Evolutionary conservation across 2,329 filamentous ascomycete species (phyloP).

Genomic region (Pseudocercospora crystallina): DNA sequence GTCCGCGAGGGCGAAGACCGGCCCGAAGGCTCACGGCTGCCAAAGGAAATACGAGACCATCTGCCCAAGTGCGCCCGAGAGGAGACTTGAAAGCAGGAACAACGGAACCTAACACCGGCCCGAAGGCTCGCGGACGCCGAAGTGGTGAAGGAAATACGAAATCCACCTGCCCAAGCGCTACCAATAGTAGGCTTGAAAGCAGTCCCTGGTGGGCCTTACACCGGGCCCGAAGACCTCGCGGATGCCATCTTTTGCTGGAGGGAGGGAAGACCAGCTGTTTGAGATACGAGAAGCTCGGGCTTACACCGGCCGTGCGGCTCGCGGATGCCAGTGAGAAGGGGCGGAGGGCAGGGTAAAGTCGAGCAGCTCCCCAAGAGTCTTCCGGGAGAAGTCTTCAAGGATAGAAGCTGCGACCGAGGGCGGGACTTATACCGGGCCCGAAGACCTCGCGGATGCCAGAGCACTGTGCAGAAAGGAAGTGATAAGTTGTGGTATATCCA

Average conservation of each 20-base stretch:
- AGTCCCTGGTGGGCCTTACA: not conserved
- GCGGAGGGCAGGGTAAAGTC: not conserved
- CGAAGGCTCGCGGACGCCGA: not conserved
- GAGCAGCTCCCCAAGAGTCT: not conserved
- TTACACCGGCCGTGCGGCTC: constrained; percentile 3
- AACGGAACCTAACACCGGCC: not conserved
- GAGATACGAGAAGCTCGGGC: not conserved
- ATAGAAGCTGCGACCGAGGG: not conserved
- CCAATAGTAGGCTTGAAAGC: not conserved
- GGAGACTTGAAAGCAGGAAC: too few species aligned
- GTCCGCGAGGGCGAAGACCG: not conserved
- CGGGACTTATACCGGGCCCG: not conserved
- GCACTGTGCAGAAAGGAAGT: not conserved
- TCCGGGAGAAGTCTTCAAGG: not conserved
- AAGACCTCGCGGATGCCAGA: not conserved
- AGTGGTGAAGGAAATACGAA: not conserved
- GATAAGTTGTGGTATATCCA: not conserved
- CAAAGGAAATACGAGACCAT: not conserved
- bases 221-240: not conserved
- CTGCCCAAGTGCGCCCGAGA: too few species aligned
- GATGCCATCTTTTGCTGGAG: too few species aligned
- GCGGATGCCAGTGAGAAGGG: constrained; percentile 2
- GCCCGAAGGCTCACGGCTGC: constrained; percentile 1
- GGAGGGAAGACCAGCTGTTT: not conserved
- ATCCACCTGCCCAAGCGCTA: not conserved